Conservation (phyloP, 495 filamentous ascomycete genomes). For the Hyphodiscus hymeniophilus region DNA sequence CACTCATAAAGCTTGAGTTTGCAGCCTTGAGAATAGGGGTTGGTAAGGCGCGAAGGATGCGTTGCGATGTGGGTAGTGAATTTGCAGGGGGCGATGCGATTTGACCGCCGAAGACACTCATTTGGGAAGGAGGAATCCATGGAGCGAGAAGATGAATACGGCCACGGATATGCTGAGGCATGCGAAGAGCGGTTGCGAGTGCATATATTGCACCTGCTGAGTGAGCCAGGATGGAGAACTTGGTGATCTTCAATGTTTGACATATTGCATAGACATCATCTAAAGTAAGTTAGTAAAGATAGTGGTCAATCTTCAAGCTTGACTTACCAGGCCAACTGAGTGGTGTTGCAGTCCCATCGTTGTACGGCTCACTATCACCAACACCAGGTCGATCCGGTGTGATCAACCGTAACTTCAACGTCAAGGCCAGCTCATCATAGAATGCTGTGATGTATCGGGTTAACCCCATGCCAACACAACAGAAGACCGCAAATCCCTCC, state of each 20-base stretch:
- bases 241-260: slow-evolving; percentile 83
- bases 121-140: slow-evolving; percentile 98
- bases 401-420: slow-evolving; percentile 81
- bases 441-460: slow-evolving; percentile 95
- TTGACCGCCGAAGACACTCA: slow-evolving; percentile 72
- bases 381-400: slow-evolving; percentile 93
- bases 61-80: slow-evolving; percentile 83
- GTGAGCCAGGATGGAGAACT: slow-evolving; percentile 97
- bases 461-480: slow-evolving; percentile 96
- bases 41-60: slow-evolving; percentile 83
- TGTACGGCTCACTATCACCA: slow-evolving; percentile 80
- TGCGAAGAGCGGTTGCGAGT: slow-evolving; percentile 87
- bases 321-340: slow-evolving; percentile 86
- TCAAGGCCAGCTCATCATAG: slow-evolving; percentile 90
- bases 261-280: slow-evolving; percentile 96
- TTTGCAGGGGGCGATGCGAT: slow-evolving; percentile 67
- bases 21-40: slow-evolving; percentile 88
- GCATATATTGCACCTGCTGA: slow-evolving; percentile 97
- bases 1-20: slow-evolving; percentile 89
- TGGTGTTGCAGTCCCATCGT: slow-evolving; percentile 72
- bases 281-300: slow-evolving; percentile 25
- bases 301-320: slow-evolving; percentile 7
- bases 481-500: slow-evolving; percentile 84
- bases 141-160: slow-evolving; percentile 92
- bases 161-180: slow-evolving; percentile 92